These are phyloP conservation scores for Gamsiella multidivaricata DNA, from an alignment of 192 early-diverging fungal species.

Conservation along the genomic window DNA sequence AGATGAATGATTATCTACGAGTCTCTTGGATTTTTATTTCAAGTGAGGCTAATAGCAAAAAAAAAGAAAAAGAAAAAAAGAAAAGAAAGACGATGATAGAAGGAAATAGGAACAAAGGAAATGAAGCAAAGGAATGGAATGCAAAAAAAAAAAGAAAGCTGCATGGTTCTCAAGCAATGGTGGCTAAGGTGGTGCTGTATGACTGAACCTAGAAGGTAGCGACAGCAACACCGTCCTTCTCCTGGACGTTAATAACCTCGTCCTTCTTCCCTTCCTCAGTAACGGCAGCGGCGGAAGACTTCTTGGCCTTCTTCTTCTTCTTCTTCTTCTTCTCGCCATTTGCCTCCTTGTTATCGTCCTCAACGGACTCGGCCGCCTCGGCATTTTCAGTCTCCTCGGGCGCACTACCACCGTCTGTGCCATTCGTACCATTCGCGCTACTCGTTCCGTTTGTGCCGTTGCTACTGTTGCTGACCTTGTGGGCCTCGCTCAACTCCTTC, in stretches of 20 bases:
- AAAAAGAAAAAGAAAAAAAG: no score
- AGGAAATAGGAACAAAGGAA: conserved; percentile 4
- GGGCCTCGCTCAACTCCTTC: conserved; percentile 23
- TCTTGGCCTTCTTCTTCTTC: conserved; percentile 35
- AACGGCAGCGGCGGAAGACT: background rate
- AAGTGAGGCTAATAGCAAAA: no score
- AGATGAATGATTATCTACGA: no score
- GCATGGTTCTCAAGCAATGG: no score
- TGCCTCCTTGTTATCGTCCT: conserved; percentile 1
- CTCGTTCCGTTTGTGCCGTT: background rate
- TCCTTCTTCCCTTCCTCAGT: background rate
- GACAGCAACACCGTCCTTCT: conserved; percentile 48
- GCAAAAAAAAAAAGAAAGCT: background rate
- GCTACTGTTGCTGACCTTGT: conserved; percentile 4
- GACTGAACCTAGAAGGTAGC: conserved; percentile 41
- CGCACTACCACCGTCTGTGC: background rate
- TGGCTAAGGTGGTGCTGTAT: no score
- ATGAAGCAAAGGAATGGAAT: background rate
- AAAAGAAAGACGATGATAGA: no score
- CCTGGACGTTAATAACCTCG: conserved; percentile 18
- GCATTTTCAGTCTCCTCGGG: conserved; percentile 3
- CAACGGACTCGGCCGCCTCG: background rate
- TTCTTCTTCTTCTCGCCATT: conserved; percentile 29
- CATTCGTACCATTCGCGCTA: background rate
- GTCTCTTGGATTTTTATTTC: no score